Percentiles rank a stretch among this genome's conserved stretches.
phyloP scores from a whole-genome alignment of 208 protist species.

The Wallacemonas collosoma region DNA sequence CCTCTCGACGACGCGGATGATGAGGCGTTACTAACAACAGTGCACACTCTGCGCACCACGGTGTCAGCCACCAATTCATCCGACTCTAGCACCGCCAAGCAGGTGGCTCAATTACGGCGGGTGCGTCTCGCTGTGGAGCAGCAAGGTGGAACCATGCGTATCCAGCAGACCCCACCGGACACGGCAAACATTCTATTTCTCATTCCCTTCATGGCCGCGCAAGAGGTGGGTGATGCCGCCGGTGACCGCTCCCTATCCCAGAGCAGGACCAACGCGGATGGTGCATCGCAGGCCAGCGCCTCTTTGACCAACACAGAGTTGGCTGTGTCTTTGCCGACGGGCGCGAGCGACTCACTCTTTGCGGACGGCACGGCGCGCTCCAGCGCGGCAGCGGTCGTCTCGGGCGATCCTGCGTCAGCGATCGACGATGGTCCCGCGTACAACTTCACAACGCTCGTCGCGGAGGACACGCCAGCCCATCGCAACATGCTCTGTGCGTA shows the following conservation, averaged over 20 bases:
- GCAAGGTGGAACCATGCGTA: slow-evolving; percentile 77
- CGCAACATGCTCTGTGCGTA: slow-evolving; percentile 88
- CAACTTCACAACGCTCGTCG: slow-evolving; percentile 86
- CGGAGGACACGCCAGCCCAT: slow-evolving; percentile 80
- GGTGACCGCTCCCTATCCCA: slow-evolving; percentile 28
- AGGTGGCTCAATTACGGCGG: slow-evolving; percentile 36
- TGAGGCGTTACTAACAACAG: slow-evolving; percentile 13
- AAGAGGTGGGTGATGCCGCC: slow-evolving; percentile 41
- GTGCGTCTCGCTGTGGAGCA: slow-evolving; percentile 69
- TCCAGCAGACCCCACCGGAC: slow-evolving; percentile 36
- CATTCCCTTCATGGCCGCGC: slow-evolving; percentile 72
- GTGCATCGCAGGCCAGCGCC: slow-evolving; percentile 17
- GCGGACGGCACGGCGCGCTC: neutral
- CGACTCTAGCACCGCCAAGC: neutral
- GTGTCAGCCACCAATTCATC: neutral
- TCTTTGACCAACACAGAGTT: slow-evolving; percentile 14
- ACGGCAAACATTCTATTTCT: slow-evolving; percentile 62
- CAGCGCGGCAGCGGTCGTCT: neutral
- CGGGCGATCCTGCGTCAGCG: neutral
- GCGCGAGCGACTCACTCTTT: slow-evolving; percentile 18
- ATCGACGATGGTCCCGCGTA: slow-evolving; percentile 31
- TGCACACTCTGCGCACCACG: slow-evolving; percentile 11
- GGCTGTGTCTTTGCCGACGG: slow-evolving; percentile 7
- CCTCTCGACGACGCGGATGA: slow-evolving; percentile 17
- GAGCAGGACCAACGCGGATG: neutral